phyloP scores from a whole-genome alignment of 164 flowering plant species.

The Taxillus chinensis region DNA sequence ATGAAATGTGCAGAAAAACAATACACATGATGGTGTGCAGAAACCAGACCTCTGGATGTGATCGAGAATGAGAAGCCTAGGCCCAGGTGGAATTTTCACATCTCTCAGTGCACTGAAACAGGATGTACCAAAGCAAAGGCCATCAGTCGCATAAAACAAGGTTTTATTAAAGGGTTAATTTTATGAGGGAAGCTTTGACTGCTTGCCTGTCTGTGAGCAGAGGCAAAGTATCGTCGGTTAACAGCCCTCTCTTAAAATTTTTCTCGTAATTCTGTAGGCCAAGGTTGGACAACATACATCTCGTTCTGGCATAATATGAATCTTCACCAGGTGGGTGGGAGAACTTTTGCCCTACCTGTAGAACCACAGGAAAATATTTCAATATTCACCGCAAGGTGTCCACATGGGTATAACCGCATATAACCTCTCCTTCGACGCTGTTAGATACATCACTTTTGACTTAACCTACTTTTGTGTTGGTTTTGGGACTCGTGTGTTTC shows the following conservation, averaged over 20 bases:
- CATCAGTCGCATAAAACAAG: too few species aligned
- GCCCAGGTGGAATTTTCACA: background rate
- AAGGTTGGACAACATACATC: background rate
- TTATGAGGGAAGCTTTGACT: background rate
- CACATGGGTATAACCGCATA: too few species aligned
- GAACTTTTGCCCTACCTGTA: background rate
- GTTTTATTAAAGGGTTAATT: background rate
- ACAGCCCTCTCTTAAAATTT: slow-evolving; percentile 1
- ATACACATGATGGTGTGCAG: background rate
- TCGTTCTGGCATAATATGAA: background rate
- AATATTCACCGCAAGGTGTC: too few species aligned
- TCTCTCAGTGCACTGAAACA: background rate
- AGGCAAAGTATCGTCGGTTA: background rate
- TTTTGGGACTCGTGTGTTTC: too few species aligned
- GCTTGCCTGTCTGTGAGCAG: background rate
- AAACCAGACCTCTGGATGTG: slow-evolving; percentile 1
- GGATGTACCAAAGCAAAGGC: background rate
- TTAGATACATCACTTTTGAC: too few species aligned
- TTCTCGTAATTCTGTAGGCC: slow-evolving; percentile 1
- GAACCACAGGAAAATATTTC: background rate
- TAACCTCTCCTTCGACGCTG: too few species aligned
- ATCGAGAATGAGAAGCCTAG: slow-evolving; percentile 2
- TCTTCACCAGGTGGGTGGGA: background rate
- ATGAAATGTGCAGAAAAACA: background rate
- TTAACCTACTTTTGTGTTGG: too few species aligned